phyloP scores from a whole-genome alignment of 2,329 filamentous ascomycete species.

The Fusarium keratoplasticum region DNA sequence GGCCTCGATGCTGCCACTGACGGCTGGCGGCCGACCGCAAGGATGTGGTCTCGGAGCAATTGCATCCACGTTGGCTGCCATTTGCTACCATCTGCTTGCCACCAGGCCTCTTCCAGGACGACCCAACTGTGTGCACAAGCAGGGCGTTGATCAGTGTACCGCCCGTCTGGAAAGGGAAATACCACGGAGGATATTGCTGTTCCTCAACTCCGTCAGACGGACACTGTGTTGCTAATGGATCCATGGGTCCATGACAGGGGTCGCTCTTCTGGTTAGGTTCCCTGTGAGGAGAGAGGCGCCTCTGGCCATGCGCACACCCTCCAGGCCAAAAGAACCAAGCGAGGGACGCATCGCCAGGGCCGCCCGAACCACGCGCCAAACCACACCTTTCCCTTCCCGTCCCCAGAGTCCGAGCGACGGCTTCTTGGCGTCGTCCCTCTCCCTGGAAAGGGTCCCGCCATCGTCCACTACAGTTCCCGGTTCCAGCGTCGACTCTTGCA shows the following conservation, averaged over 20 bases:
- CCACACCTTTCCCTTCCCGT: constrained; percentile 42
- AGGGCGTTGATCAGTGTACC: constrained; percentile 12
- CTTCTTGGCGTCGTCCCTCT: constrained; percentile 31
- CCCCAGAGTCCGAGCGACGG: constrained; percentile 35
- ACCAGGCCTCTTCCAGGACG: neutral
- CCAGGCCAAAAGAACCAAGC: constrained; percentile 32
- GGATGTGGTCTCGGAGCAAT: neutral
- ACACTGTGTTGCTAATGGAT: constrained; percentile 19
- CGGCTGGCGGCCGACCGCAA: neutral
- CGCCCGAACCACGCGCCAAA: constrained; percentile 15
- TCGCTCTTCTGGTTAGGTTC: constrained; percentile 29
- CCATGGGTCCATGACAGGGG: constrained; percentile 16
- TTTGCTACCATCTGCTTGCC: neutral
- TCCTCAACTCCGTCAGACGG: constrained; percentile 29
- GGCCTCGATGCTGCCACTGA: neutral
- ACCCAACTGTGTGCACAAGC: neutral
- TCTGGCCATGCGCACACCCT: constrained; percentile 13
- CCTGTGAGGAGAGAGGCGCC: constrained; percentile 27
- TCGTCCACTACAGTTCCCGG: constrained; percentile 20
- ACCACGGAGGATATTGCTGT: constrained; percentile 27
- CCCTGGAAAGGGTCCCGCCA: constrained; percentile 15
- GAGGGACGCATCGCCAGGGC: constrained; percentile 4
- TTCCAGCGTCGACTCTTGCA: constrained; percentile 13
- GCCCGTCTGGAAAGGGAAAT: constrained; percentile 36
- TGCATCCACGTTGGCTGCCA: neutral